These are phyloP conservation scores for Penicillium verhagenii DNA, from an alignment of 495 filamentous ascomycete genomes.

Conservation along the genomic window DNA sequence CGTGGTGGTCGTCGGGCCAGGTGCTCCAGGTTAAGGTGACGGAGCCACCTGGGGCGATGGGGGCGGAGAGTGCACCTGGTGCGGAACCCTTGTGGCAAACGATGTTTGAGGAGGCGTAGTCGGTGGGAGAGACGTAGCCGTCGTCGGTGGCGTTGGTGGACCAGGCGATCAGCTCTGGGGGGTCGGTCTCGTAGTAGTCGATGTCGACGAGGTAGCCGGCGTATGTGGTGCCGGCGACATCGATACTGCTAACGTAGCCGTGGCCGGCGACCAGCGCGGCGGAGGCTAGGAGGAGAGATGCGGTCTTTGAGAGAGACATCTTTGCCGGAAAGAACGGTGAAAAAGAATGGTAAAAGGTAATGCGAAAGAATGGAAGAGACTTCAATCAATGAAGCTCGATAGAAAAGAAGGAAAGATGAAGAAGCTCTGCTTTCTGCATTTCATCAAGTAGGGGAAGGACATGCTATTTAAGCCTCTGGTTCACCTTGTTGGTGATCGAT, in stretches of 20 bases:
- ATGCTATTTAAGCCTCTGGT: neutral
- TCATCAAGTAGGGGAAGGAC: neutral
- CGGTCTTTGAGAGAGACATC: constrained; percentile 32
- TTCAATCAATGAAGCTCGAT: constrained; percentile 8
- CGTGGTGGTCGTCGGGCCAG: constrained; percentile 67
- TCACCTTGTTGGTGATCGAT: neutral
- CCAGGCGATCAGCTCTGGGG: constrained; percentile 56
- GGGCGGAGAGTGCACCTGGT: constrained; percentile 50
- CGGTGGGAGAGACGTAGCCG: constrained; percentile 54
- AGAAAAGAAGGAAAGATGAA: constrained; percentile 1
- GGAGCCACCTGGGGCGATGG: constrained; percentile 51
- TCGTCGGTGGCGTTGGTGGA: constrained; percentile 54
- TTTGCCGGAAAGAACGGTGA: too few relatives aligned
- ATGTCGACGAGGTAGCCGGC: constrained; percentile 34
- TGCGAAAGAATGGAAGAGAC: constrained; percentile 3
- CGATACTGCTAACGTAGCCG: constrained; percentile 55
- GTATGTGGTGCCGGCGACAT: constrained; percentile 48
- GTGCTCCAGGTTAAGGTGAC: constrained; percentile 61
- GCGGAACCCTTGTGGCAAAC: constrained; percentile 63
- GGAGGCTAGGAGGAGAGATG: constrained; percentile 38
- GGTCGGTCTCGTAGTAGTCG: constrained; percentile 35
- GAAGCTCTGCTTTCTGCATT: neutral
- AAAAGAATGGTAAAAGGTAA: neutral
- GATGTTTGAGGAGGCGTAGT: constrained; percentile 56
- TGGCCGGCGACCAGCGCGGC: constrained; percentile 53